Percentiles rank a stretch among this genome's conserved stretches.
phyloP scores from a whole-genome alignment of 2,329 filamentous ascomycete species.

The Mollisia scopiformis region DNA sequence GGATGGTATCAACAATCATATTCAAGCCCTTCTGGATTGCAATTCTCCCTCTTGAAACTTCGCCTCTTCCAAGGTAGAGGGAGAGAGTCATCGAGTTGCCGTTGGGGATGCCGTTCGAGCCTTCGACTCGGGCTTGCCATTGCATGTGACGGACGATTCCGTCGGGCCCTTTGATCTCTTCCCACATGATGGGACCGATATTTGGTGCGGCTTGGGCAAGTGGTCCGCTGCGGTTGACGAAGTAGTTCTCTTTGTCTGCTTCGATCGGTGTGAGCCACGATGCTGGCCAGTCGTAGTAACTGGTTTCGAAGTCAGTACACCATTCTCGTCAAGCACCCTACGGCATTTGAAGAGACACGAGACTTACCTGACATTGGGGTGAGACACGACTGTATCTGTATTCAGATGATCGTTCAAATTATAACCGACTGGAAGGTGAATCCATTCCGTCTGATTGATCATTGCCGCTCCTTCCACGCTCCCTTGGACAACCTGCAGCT shows the following conservation, averaged over 20 bases:
- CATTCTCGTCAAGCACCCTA: too few relatives aligned
- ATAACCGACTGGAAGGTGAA: slow-evolving; percentile 60
- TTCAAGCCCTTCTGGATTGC: slow-evolving; percentile 60
- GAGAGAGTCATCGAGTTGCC: slow-evolving; percentile 44
- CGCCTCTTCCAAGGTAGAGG: slow-evolving; percentile 66
- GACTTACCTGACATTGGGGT: slow-evolving; percentile 53
- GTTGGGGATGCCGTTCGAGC: slow-evolving; percentile 25
- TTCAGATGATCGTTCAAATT: slow-evolving; percentile 63
- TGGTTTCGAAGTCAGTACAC: too few relatives aligned
- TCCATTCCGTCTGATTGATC: slow-evolving; percentile 55
- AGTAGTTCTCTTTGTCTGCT: slow-evolving; percentile 47
- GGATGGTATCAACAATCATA: slow-evolving; percentile 61
- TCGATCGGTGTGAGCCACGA: slow-evolving; percentile 54
- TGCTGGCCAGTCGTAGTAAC: slow-evolving; percentile 67
- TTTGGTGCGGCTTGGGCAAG: slow-evolving; percentile 67
- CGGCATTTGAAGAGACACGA: too few relatives aligned
- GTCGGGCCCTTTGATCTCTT: slow-evolving; percentile 59
- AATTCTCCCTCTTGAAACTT: slow-evolving; percentile 61
- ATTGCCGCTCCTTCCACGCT: slow-evolving; percentile 55
- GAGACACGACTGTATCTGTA: slow-evolving; percentile 54
- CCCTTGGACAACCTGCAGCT: slow-evolving; percentile 51
- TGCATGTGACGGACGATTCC: slow-evolving; percentile 66
- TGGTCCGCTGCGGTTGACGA: slow-evolving; percentile 58
- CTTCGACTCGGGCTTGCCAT: slow-evolving; percentile 67
- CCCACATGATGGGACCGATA: slow-evolving; percentile 65